A percentile compares a stretch with the other conserved stretches of the same genome.
Conservation (phyloP, 2,329 filamentous ascomycete genomes). For the Monosporascus cannonballus region DNA sequence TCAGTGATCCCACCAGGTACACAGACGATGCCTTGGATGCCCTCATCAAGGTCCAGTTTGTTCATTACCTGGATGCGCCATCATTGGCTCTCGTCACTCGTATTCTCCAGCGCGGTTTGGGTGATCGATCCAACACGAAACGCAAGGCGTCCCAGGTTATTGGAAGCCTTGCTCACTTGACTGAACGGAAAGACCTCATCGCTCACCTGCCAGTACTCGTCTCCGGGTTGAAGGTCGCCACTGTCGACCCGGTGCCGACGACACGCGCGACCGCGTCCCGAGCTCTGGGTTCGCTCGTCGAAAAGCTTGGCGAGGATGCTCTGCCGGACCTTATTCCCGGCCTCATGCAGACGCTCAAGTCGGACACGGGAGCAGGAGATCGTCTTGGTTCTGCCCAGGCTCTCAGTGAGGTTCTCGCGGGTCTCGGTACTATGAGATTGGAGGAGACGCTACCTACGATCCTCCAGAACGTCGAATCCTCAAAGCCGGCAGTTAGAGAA, state of each 20-base stretch:
- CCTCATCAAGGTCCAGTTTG: slow-evolving; percentile 95
- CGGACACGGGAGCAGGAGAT: slow-evolving; percentile 93
- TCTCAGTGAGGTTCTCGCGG: slow-evolving; percentile 91
- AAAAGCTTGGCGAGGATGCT: slow-evolving; percentile 95
- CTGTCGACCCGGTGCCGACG: slow-evolving; percentile 92
- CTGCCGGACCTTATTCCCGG: slow-evolving; percentile 95
- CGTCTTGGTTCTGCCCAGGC: slow-evolving; percentile 94
- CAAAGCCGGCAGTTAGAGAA: slow-evolving; percentile 85
- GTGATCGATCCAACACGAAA: slow-evolving; percentile 90
- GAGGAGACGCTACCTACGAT: slow-evolving; percentile 97
- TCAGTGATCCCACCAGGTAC: slow-evolving; percentile 95
- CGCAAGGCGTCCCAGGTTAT: slow-evolving; percentile 96
- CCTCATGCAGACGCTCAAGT: slow-evolving; percentile 96
- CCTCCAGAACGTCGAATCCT: slow-evolving; percentile 88
- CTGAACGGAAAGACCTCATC: slow-evolving; percentile 89
- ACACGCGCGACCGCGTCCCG: slow-evolving; percentile 95
- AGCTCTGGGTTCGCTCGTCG: slow-evolving; percentile 90
- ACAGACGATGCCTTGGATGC: slow-evolving; percentile 91
- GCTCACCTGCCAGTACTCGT: slow-evolving; percentile 88
- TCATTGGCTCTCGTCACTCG: slow-evolving; percentile 92
- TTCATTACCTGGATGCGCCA: slow-evolving; percentile 96
- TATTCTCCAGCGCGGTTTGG: slow-evolving; percentile 87
- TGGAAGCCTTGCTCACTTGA: slow-evolving; percentile 92
- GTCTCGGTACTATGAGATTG: slow-evolving; percentile 82
- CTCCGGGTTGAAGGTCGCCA: slow-evolving; percentile 78